These are phyloP conservation scores for Fusarium transvaalense DNA, from an alignment of 2,329 filamentous ascomycete genomes.

Conservation along the genomic window DNA sequence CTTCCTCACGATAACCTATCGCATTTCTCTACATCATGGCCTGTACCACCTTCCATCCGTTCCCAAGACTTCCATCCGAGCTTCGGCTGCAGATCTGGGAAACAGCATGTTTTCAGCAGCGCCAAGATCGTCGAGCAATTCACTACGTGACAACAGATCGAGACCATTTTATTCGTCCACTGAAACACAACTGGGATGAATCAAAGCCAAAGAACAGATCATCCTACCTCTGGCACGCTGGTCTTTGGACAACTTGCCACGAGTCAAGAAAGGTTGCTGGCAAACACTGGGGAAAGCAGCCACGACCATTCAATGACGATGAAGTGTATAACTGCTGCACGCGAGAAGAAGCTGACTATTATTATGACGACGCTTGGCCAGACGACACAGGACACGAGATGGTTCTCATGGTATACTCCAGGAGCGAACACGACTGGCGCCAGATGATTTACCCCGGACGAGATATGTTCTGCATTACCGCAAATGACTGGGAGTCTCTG, in stretches of 20 bases:
- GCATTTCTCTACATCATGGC: background rate
- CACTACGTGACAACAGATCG: background rate
- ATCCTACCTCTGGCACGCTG: background rate
- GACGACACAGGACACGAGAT: no score
- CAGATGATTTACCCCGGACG: background rate
- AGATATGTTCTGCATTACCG: background rate
- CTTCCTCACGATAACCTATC: fast-evolving
- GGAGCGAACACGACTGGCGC: background rate
- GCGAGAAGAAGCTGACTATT: background rate
- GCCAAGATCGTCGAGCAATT: background rate
- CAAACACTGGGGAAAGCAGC: background rate
- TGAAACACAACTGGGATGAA: background rate
- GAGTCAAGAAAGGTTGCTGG: background rate
- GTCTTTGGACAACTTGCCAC: background rate
- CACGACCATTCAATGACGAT: background rate
- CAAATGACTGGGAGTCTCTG: background rate
- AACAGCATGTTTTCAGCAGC: background rate
- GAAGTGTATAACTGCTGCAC: background rate
- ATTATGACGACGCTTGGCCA: background rate
- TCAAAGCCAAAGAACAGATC: background rate
- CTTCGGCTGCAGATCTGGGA: background rate
- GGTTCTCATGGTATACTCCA: background rate
- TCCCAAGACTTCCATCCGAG: background rate
- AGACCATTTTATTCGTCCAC: background rate
- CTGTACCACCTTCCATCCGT: background rate